These are phyloP conservation scores for Dillenia turbinata DNA, from an alignment of 164 flowering plant species.

Conservation along the genomic window DNA sequence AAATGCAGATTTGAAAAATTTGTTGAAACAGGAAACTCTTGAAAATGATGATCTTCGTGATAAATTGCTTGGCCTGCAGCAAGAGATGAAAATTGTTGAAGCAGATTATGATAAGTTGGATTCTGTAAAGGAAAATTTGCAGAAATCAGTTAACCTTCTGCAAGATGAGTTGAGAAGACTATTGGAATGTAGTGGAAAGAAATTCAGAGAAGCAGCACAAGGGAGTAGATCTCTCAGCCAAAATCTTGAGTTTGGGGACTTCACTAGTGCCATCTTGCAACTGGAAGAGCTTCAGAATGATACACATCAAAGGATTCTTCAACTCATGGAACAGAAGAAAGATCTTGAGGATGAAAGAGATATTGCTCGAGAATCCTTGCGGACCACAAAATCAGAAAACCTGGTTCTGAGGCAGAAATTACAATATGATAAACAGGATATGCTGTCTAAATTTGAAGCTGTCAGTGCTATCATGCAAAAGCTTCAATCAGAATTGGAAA, in stretches of 20 bases:
- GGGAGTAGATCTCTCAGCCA: slow-evolving; percentile 10
- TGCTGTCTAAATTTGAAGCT: slow-evolving; percentile 32
- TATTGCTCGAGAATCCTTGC: slow-evolving; percentile 33
- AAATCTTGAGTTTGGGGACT: slow-evolving; percentile 26
- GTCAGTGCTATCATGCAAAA: slow-evolving; percentile 45
- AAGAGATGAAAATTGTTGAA: slow-evolving; percentile 38
- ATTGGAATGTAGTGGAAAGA: slow-evolving; percentile 27
- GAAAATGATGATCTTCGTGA: slow-evolving; percentile 38
- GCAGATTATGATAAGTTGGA: slow-evolving; percentile 31
- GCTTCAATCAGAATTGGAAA: slow-evolving; percentile 50
- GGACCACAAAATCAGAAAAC: slow-evolving; percentile 34
- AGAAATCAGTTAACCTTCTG: slow-evolving; percentile 31
- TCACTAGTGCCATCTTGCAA: slow-evolving; percentile 22
- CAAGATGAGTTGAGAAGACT: slow-evolving; percentile 42
- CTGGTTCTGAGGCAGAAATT: slow-evolving; percentile 35
- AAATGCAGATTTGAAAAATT: slow-evolving; percentile 35
- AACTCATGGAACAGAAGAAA: slow-evolving; percentile 43
- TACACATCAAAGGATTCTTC: slow-evolving; percentile 32
- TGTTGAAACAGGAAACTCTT: slow-evolving; percentile 34
- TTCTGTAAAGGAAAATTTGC: slow-evolving; percentile 35
- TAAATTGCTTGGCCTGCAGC: slow-evolving; percentile 41
- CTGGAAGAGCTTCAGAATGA: slow-evolving; percentile 49
- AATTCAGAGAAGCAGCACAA: slow-evolving; percentile 16
- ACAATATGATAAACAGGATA: slow-evolving; percentile 33
- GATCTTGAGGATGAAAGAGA: slow-evolving; percentile 38